These are phyloP conservation scores for Alectoria sarmentosa DNA, from an alignment of 495 filamentous ascomycete genomes.

Conservation along the genomic window DNA sequence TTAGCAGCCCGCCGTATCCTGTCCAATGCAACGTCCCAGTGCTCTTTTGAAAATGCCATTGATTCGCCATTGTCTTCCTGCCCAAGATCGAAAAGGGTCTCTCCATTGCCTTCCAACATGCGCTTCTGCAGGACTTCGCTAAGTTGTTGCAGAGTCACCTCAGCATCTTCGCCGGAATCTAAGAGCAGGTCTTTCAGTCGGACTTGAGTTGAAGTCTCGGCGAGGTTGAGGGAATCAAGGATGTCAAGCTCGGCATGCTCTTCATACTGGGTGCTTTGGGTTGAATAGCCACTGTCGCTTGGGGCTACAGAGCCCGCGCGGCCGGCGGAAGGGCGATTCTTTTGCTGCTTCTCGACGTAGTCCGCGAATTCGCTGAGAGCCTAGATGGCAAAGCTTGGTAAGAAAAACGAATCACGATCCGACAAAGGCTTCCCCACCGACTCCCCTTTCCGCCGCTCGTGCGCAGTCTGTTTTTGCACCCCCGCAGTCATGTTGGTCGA, in stretches of 20 bases:
- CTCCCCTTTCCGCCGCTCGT: slow-evolving; percentile 82
- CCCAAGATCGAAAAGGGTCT: slow-evolving; percentile 86
- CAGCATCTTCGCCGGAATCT: slow-evolving; percentile 49
- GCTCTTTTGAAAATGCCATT: slow-evolving; percentile 72
- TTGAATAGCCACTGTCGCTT: slow-evolving; percentile 41
- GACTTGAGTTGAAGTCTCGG: slow-evolving; percentile 61
- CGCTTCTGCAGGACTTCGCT: slow-evolving; percentile 55
- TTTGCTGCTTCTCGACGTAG: slow-evolving; percentile 92
- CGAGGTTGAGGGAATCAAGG: slow-evolving; percentile 76
- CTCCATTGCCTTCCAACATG: slow-evolving; percentile 80
- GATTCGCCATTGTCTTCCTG: slow-evolving; percentile 87
- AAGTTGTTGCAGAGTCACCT: slow-evolving; percentile 54
- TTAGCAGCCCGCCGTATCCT: slow-evolving; percentile 60
- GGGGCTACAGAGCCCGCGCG: slow-evolving; percentile 31
- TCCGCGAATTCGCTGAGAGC: slow-evolving; percentile 96
- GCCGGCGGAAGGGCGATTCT: slow-evolving; percentile 45
- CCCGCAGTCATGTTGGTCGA: slow-evolving; percentile 45
- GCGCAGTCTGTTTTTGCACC: slow-evolving; percentile 53
- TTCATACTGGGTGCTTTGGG: slow-evolving; percentile 42
- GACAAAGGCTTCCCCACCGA: slow-evolving; percentile 45
- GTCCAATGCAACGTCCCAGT: slow-evolving; percentile 71
- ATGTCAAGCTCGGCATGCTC: slow-evolving; percentile 91
- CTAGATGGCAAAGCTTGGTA: slow-evolving; percentile 35
- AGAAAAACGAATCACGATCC: slow-evolving; percentile 15
- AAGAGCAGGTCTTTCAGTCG: slow-evolving; percentile 73